phyloP scores from a whole-genome alignment of 2,329 filamentous ascomycete genomes.

The Fusarium marasasianum region DNA sequence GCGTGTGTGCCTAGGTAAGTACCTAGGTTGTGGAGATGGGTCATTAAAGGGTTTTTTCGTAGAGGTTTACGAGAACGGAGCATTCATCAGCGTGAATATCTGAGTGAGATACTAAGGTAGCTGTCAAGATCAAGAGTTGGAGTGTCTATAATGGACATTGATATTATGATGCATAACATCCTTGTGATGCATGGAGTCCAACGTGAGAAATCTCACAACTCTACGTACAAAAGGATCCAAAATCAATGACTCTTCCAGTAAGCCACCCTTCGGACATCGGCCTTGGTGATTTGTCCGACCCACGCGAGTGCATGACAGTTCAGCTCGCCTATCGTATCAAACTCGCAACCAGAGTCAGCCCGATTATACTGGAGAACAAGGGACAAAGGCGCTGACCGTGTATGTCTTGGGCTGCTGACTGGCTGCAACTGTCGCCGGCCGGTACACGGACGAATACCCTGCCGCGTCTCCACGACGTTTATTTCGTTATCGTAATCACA shows the following conservation, averaged over 20 bases:
- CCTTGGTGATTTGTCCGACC: slow-evolving; percentile 39
- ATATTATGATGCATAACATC: not conserved
- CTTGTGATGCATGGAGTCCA: not conserved
- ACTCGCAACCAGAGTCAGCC: slow-evolving; percentile 9
- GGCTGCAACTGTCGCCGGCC: slow-evolving; percentile 11
- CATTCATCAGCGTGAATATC: not conserved
- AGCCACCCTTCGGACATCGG: slow-evolving; percentile 45
- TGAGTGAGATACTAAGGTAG: too few relatives aligned
- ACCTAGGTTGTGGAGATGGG: slow-evolving; percentile 2
- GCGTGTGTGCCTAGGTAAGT: not conserved
- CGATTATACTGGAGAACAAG: slow-evolving; percentile 1
- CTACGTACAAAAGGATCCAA: not conserved
- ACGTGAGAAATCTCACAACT: not conserved
- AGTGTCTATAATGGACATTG: not conserved
- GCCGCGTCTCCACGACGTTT: slow-evolving; percentile 9
- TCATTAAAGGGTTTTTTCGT: not conserved
- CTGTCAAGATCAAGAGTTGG: not conserved
- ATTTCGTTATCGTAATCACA: not conserved
- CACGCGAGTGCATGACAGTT: slow-evolving; percentile 15
- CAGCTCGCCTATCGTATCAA: slow-evolving; percentile 15
- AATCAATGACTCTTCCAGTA: slow-evolving; percentile 29
- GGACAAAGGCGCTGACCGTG: slow-evolving; percentile 16
- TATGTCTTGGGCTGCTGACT: slow-evolving; percentile 17
- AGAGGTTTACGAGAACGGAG: not conserved
- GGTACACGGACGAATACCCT: slow-evolving; percentile 24